Conservation (phyloP, 441 rosid species). For the Populus hybrid region DNA sequence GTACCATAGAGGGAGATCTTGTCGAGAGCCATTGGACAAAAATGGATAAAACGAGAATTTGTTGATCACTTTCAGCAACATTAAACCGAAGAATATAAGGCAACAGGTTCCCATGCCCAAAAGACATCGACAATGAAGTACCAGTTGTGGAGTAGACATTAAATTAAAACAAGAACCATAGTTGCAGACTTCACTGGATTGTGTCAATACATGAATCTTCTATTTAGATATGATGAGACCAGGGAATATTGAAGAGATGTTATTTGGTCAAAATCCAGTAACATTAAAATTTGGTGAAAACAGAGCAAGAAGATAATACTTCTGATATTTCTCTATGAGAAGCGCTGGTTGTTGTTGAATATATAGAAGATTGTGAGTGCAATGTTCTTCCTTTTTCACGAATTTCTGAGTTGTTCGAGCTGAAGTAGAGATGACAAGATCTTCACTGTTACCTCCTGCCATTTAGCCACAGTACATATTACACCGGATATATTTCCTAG, state of each 20-base stretch:
- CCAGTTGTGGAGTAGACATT: conserved; percentile 10
- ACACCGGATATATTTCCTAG: too few species aligned
- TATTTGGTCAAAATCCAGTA: too few species aligned
- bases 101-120: conserved; percentile 62
- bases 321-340: too few species aligned
- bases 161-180: too few species aligned
- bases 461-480: background rate
- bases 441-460: conserved; percentile 78
- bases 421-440: conserved; percentile 70
- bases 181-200: too few species aligned
- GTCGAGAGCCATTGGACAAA: conserved; percentile 79
- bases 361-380: background rate
- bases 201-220: too few species aligned
- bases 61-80: conserved; percentile 70
- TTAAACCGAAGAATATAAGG: conserved; percentile 72
- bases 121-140: conserved; percentile 22
- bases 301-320: background rate
- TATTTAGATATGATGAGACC: too few species aligned
- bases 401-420: conserved; percentile 73
- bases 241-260: too few species aligned
- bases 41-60: conserved; percentile 71
- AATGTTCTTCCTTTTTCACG: conserved; percentile 60
- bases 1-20: conserved; percentile 76
- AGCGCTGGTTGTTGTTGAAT: background rate
- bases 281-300: too few species aligned